Evolutionary conservation across 2,329 filamentous ascomycete species (phyloP), one percentile per base, ranked within the genome.

Genomic region (Penicillium olsonii): DNA sequence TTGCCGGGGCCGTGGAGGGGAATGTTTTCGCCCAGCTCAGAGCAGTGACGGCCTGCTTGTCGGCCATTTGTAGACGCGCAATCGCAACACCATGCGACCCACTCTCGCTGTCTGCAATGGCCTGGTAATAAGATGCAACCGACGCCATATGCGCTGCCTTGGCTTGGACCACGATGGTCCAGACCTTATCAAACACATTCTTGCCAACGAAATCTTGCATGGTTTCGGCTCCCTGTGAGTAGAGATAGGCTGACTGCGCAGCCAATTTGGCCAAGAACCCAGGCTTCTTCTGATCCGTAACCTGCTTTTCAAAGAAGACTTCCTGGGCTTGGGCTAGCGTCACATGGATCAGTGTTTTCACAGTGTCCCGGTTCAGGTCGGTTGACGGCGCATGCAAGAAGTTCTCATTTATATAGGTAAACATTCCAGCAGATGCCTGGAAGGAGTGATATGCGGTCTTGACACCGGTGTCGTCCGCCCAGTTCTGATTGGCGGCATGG

Each of bases 361-460:
- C 90, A 0, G 94, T 99, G 42, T 99, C 92, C 53, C 94, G 80
- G 69, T 92, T 97, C 40, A 99, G 75, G 66, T 99, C 94, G n/a
- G 90, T 92, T 8, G 92, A 96, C 0, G 95, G 94, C 1, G 94
- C 94, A 65, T 99, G 94, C 29, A 99, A 78, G 69, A 99, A 99
- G 75, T 99, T 99, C 75, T 99, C 94, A 73, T 99, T 99, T 76
- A 99, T 99, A 66, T 99, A 99, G 45, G 92, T 97, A 72, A 97
- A 99, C 94, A 99, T 99, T 75, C 94, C 94, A 9, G 94, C 94
- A 7, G 92, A 92, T 34, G 94, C 94, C 72, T 99, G 94, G 75
- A 97, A 97, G 17, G 92, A 96, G 72, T 99, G 92, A 69, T 97
- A 99, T 15, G 94, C 90, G 12, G 91, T 92, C 76, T 99, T 99